Evolutionary conservation across 2,329 filamentous ascomycete species (phyloP), one percentile per base, ranked within the genome.

Genomic region (Lachnellula subtilissima): DNA sequence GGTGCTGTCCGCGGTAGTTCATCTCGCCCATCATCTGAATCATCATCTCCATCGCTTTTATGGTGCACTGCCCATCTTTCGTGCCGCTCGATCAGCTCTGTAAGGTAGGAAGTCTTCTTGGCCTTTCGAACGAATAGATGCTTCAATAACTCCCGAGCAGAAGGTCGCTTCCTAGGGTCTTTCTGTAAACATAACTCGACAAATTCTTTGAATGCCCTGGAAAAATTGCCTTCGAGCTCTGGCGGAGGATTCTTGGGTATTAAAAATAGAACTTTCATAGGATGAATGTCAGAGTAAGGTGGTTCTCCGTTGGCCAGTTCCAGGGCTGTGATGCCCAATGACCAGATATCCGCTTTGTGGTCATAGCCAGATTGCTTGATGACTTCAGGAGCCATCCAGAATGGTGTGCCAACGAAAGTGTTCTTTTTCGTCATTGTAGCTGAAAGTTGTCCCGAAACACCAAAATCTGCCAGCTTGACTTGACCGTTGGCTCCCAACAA

Each of bases 381-480:
- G 54, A 97, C 93, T 74, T 99, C 93, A 11, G 93, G 93, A 2
- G 94, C 93, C 93, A 99, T 99, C 94, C 94, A 99, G 71, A 97
- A 99, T 1, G 94, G 93, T 0, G 93, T 97, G 36, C 94, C 94
- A 35, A 99, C 93, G 72, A 97, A 99, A 0, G 93, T 97, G 71
- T 97, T 97, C 77, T 97, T 97, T 80, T 97, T 97, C 60, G 93
- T 97, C 92, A 97, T 97, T 50, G 93, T 99, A 6, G 93, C 93
- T 9, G 93, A 95, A 22, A 97, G 81, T 74, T 97, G 94, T 28
- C 93, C 93, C 1, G 93, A 97, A 6, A 99, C 94, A 56, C 93
- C 93, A 75, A 99, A 99, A 71, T 99, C 93, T 14, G 93, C 93
- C 55, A 97, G 79, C 73, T 99, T 99, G 65, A 99, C 93, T 75